phyloP scores from a whole-genome alignment of 495 filamentous ascomycete species.

The Cairneyella variabilis region DNA sequence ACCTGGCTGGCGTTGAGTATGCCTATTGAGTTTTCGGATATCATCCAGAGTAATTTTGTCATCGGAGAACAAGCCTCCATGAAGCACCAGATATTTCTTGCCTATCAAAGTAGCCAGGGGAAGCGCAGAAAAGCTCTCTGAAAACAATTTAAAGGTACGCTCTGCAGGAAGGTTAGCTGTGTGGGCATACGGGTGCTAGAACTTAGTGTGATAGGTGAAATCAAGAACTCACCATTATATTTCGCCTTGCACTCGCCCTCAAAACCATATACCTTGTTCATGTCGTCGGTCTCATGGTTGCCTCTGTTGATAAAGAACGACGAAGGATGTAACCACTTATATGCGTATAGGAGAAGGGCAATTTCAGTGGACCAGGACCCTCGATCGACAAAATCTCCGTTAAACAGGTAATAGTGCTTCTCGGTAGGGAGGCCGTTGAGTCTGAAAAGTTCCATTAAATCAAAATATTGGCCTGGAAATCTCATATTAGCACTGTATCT shows the following conservation, averaged over 20 bases:
- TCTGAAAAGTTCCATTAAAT: conserved; percentile 93
- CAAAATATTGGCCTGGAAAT: conserved; percentile 93
- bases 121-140: conserved; percentile 93
- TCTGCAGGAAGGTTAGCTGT: conserved; percentile 31
- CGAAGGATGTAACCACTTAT: conserved; percentile 90
- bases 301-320: conserved; percentile 95
- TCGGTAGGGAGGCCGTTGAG: conserved; percentile 81
- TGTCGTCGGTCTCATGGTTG: conserved; percentile 99
- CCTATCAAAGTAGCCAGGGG: conserved; percentile 92
- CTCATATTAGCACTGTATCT: neutral
- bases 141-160: conserved; percentile 93
- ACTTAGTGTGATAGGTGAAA: neutral
- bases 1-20: conserved; percentile 92
- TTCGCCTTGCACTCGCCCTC: conserved; percentile 98
- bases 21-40: conserved; percentile 86
- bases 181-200: neutral
- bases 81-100: conserved; percentile 85
- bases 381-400: conserved; percentile 97
- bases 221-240: conserved; percentile 60
- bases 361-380: conserved; percentile 98
- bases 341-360: conserved; percentile 86
- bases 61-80: conserved; percentile 96
- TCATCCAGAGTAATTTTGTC: conserved; percentile 91
- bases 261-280: conserved; percentile 98
- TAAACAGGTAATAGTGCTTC: conserved; percentile 92